phyloP scores from a whole-genome alignment of 345 rosid species.

The Dipteronia sinensis region DNA sequence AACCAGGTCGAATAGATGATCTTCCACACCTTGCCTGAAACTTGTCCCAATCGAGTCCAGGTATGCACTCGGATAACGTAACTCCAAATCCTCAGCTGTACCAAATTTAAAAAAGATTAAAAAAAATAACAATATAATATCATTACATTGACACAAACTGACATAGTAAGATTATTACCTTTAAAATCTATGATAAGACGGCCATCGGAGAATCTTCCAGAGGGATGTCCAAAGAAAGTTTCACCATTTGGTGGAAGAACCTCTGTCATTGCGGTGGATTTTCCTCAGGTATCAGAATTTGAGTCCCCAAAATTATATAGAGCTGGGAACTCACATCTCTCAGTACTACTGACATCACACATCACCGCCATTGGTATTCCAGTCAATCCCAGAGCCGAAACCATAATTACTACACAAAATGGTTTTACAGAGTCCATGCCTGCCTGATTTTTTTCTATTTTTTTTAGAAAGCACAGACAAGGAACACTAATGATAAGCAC shows the following conservation, averaged over 20 bases:
- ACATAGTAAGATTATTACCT: neutral
- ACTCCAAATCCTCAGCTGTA: constrained; percentile 55
- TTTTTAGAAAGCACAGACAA: too few species aligned
- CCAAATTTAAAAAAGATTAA: neutral
- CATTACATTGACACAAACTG: too few species aligned
- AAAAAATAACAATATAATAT: too few species aligned
- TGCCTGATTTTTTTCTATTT: too few species aligned
- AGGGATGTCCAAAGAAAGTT: constrained; percentile 69
- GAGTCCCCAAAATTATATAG: constrained; percentile 79
- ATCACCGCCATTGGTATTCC: neutral
- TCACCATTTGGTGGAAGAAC: constrained; percentile 62
- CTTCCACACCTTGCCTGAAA: constrained; percentile 71
- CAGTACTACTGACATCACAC: neutral
- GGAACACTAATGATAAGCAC: too few species aligned
- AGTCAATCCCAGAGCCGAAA: constrained; percentile 29
- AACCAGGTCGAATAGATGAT: constrained; percentile 62
- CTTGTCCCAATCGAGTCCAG: constrained; percentile 64
- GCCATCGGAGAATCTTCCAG: constrained; percentile 69
- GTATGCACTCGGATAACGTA: constrained; percentile 65
- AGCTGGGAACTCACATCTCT: constrained; percentile 48
- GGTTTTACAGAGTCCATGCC: constrained; percentile 29
- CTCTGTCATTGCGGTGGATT: constrained; percentile 51
- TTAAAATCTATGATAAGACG: constrained; percentile 64
- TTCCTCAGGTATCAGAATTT: constrained; percentile 73
- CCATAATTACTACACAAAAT: constrained; percentile 4